Base-by-base conservation (phyloP, 768 basidiomycete genomes). In the Auricularia cornea region DNA sequence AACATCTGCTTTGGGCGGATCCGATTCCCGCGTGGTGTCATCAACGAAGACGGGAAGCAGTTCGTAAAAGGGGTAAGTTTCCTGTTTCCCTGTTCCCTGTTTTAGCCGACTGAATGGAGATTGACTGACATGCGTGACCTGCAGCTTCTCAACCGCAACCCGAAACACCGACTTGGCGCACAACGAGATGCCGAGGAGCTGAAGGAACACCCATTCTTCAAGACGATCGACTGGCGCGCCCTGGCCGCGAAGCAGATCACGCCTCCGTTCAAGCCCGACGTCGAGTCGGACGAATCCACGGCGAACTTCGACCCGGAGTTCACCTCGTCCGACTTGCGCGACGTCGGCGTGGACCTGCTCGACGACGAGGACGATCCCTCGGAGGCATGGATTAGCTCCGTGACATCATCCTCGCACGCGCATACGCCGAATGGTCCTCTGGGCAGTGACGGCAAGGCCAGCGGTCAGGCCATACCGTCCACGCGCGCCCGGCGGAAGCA, bases 1-100 rank as follows among this genome's bases (percentile, higher is more conserved):
- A 94, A 91, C 76, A 93, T 92, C 68, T 97, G 95, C 73, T 99
- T 98, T 74, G 97, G 97, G 64, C 98, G 98, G 82, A 98, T 98
- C 72, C 83, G 94, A 61, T 98, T 98, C 79, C 97, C 97, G 3
- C 90, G 93, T 71, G 95, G 90, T 61, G 95, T 98, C 35, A 98
- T 98, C 68, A 88, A 88, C 65, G 97, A 99, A 70, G 95, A 98
- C 59, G 97, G 97, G 57, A 99, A 99, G 77, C 90, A 95, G 77
- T 99, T 98, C 68, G 97, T 99, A 70, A 98, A 98, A 77, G 94
- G 92, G 66, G 95, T 98, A 68, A 78, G 92, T 84, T 38, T 38
- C 35, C 35, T 38, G 35, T 54, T 32, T 38, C 38, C 5, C 33
- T 59, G 70, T 31, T 62, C 60, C 59, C 31, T 54, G 44, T 48